These are phyloP conservation scores for Bimuria novae-zelandiae DNA, from an alignment of 2,329 filamentous ascomycete genomes.

Conservation along the genomic window DNA sequence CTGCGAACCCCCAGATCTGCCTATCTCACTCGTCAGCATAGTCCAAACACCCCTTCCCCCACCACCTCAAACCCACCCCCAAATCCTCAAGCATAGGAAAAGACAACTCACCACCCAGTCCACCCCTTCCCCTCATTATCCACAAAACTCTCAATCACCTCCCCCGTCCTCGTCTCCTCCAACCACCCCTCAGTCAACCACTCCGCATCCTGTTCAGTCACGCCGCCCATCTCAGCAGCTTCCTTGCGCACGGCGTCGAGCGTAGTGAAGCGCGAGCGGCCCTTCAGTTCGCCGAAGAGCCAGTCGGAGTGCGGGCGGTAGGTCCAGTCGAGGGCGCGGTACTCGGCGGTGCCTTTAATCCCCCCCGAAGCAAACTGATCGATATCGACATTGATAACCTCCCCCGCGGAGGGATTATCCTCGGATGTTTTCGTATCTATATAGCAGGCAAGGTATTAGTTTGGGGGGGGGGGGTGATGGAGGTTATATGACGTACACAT, in stretches of 20 bases:
- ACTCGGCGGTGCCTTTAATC: constrained; percentile 67
- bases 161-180: constrained; percentile 33
- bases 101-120: constrained; percentile 36
- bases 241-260: constrained; percentile 31
- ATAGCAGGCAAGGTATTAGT: too few species aligned
- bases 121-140: constrained; percentile 42
- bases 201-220: constrained; percentile 27
- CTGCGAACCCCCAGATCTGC: constrained; percentile 41
- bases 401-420: constrained; percentile 28
- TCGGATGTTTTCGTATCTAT: constrained; percentile 42
- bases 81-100: constrained; percentile 9
- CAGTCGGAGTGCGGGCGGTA: constrained; percentile 73
- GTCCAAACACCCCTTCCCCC: neutral
- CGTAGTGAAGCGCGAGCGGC: constrained; percentile 59
- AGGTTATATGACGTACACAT: constrained; percentile 16
- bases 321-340: constrained; percentile 61
- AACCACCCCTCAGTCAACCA: constrained; percentile 36
- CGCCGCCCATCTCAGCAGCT: constrained; percentile 23
- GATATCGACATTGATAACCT: constrained; percentile 68
- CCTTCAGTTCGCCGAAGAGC: constrained; percentile 75
- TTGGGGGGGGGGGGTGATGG: too few species aligned
- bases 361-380: constrained; percentile 73
- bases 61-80: too few species aligned
- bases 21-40: neutral
- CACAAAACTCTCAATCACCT: constrained; percentile 41